phyloP scores from a whole-genome alignment of 176 grass and related monocot genomes.

The Triticum monococcum region DNA sequence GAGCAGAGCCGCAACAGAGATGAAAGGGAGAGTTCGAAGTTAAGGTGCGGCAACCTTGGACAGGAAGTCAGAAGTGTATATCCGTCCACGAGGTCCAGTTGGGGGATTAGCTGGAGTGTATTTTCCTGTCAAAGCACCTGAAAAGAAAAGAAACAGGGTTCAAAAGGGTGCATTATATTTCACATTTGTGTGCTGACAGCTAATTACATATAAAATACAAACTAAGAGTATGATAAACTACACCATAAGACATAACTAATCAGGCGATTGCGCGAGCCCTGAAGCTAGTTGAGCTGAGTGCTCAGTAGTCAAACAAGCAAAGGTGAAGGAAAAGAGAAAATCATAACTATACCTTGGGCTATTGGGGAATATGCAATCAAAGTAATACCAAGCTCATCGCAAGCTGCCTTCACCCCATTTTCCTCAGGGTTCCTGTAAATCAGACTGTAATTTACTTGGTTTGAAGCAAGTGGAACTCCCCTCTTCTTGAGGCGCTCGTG shows the following conservation, averaged over 20 bases:
- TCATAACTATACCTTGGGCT: constrained; percentile 52
- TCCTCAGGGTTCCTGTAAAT: constrained; percentile 70
- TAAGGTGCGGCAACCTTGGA: constrained; percentile 25
- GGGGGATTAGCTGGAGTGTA: constrained; percentile 48
- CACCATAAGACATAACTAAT: too few species aligned
- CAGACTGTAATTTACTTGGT: constrained; percentile 84
- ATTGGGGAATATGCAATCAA: constrained; percentile 81
- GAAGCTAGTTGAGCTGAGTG: not conserved
- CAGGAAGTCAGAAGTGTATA: constrained; percentile 53
- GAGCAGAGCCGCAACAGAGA: constrained; percentile 4
- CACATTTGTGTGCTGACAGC: not conserved
- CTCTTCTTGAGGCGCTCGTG: constrained; percentile 34
- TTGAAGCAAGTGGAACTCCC: constrained; percentile 60
- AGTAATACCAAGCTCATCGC: constrained; percentile 77
- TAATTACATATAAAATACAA: not conserved
- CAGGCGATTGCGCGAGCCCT: not conserved
- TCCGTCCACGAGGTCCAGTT: constrained; percentile 28
- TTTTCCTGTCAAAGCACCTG: constrained; percentile 51
- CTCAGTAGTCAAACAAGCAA: not conserved
- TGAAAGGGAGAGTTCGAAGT: not conserved
- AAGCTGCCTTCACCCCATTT: constrained; percentile 67
- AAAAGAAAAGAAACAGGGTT: not conserved
- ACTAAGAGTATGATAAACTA: not conserved
- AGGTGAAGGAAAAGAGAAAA: not conserved
- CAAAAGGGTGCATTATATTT: not conserved